phyloP scores from a whole-genome alignment of 495 filamentous ascomycete species.

The Penicillium crystallinum region DNA sequence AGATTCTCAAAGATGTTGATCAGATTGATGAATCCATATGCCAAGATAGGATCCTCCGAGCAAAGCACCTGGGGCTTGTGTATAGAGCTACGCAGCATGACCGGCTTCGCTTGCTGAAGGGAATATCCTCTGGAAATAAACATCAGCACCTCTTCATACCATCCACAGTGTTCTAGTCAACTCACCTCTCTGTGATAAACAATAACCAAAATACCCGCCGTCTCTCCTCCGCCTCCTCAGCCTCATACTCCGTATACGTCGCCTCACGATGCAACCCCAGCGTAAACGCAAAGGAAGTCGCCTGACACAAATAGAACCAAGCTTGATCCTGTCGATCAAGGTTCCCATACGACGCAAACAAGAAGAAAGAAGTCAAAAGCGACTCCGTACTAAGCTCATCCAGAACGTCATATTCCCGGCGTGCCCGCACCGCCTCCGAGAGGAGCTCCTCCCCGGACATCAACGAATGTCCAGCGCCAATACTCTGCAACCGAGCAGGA shows the following conservation, averaged over 20 bases:
- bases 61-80: conserved; percentile 43
- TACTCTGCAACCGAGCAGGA: conserved; percentile 45
- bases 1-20: conserved; percentile 49
- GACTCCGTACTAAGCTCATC: conserved; percentile 57
- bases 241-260: conserved; percentile 39
- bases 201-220: conserved; percentile 60
- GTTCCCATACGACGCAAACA: conserved; percentile 71
- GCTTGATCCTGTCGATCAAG: conserved; percentile 50
- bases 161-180: not conserved
- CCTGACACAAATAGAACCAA: conserved; percentile 62
- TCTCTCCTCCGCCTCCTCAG: conserved; percentile 47
- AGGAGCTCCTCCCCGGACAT: conserved; percentile 51
- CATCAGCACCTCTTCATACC: not conserved
- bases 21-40: conserved; percentile 50
- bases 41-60: conserved; percentile 42
- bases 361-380: conserved; percentile 73
- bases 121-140: conserved; percentile 32
- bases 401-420: conserved; percentile 68
- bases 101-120: conserved; percentile 50
- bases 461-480: conserved; percentile 44
- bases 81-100: conserved; percentile 49
- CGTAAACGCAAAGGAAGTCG: conserved; percentile 53
- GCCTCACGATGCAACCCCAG: conserved; percentile 56
- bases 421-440: conserved; percentile 68
- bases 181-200: conserved; percentile 56